Percentiles rank a stretch among this genome's conserved stretches.
Conservation (phyloP, 2,329 filamentous ascomycete genomes). For the Geoglossum cookeanum region DNA sequence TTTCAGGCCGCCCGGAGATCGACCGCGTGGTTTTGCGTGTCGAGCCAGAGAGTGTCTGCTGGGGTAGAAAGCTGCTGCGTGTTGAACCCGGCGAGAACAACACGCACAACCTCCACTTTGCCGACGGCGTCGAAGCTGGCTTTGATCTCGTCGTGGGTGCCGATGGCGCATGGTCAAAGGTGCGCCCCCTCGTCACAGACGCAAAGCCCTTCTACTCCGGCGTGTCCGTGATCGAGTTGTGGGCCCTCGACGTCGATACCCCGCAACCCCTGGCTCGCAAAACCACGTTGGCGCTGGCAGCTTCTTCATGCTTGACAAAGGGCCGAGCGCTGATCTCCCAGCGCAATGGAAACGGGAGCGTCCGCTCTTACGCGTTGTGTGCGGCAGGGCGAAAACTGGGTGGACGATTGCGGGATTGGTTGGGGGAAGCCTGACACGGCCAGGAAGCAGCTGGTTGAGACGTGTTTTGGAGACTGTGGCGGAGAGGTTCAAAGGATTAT, state of each 20-base stretch:
- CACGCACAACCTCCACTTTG: constrained; percentile 6
- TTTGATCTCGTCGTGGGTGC: constrained; percentile 22
- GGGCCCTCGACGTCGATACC: constrained; percentile 11
- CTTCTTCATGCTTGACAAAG: constrained; percentile 26
- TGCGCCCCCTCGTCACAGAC: constrained; percentile 21
- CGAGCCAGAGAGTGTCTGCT: constrained; percentile 26
- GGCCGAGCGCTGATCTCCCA: constrained; percentile 24
- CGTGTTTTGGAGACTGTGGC: constrained; percentile 24
- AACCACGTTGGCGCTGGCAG: constrained; percentile 29
- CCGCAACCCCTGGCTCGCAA: constrained; percentile 25
- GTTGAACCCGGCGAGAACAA: constrained; percentile 15
- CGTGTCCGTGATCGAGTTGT: constrained; percentile 17
- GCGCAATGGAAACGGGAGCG: constrained; percentile 30
- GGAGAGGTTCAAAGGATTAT: constrained; percentile 25
- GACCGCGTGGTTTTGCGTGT: constrained; percentile 29
- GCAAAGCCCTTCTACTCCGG: constrained; percentile 28
- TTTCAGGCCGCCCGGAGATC: constrained; percentile 30
- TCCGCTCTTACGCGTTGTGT: constrained; percentile 23
- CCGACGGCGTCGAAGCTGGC: constrained; percentile 5
- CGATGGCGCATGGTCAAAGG: constrained; percentile 21
- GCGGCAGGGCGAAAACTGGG: constrained; percentile 20
- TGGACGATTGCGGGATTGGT: constrained; percentile 27
- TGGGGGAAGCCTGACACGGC: constrained; percentile 21
- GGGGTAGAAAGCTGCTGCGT: constrained; percentile 25
- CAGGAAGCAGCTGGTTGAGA: constrained; percentile 21